Evolutionary conservation across 2,329 filamentous ascomycete species (phyloP), one percentile per base, ranked within the genome.

Genomic region (Plenodomus tracheiphilus): DNA sequence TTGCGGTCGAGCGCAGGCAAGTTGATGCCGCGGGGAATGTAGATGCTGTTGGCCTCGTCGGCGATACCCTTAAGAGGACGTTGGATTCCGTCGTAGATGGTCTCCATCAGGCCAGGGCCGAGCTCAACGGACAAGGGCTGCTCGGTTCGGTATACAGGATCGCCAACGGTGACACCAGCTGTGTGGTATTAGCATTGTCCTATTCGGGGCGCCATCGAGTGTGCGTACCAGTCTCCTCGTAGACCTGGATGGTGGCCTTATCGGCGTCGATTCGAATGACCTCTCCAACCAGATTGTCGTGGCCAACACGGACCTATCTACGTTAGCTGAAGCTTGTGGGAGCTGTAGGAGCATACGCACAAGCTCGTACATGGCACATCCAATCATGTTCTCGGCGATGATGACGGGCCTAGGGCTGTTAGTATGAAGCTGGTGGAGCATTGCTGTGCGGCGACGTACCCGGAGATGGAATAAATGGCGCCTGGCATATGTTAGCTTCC

Each of bases 331-430:
- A 10, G 32, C 17, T 34, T 15, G 21, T 38, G 8, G 2, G n/a
- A 49, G 36, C 25, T 46, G 22, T 35, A 25, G 16, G 1, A 46
- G 44, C 19, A 11, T 28, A 74, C 85, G 65, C 81, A 91, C 91
- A 80, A 99, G 82, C 80, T 99, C 94, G 85, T 97, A 97, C 94
- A 99, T 99, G 75, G 94, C 92, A 83, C 94, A 94, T 75, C 94
- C 94, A 71, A 93, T 91, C 92, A 99, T 96, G 77, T 97, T 87
- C 80, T 97, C 93, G 73, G 93, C 94, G 65, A 99, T 84, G 68
- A 99, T 87, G 81, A 99, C 94, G 71, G 94, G 94, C 62, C 89
- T 77, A 38, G 13, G 8, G 22, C 28, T 48, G 53, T 73, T 53
- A 73, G 66, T 62, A 64, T 50, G 46, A 32, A 43, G 15, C 50